phyloP scores from a whole-genome alignment of 2,329 filamentous ascomycete genomes.

The Calonectria pseudoturangicola region DNA sequence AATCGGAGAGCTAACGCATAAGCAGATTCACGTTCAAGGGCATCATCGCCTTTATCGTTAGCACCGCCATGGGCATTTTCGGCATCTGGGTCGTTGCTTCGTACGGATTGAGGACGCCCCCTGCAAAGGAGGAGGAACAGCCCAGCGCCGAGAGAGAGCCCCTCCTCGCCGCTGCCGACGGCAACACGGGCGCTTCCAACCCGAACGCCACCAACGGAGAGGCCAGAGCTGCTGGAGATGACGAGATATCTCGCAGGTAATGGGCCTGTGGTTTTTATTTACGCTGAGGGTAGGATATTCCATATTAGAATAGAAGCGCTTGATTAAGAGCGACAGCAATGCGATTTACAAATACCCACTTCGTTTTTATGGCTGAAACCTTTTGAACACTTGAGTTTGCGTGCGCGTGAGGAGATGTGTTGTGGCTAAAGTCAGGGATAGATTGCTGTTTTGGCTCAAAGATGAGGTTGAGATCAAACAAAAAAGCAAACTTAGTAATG shows the following conservation, averaged over 20 bases:
- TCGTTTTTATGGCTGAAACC: background rate
- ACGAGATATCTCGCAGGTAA: constrained; percentile 19
- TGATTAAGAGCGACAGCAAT: constrained; percentile 22
- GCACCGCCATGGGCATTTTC: constrained; percentile 79
- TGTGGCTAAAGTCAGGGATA: background rate
- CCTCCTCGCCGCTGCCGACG: constrained; percentile 43
- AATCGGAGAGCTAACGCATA: constrained; percentile 21
- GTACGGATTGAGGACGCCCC: constrained; percentile 69
- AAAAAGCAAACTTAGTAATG: too few species aligned
- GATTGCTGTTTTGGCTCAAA: background rate
- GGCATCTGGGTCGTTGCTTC: constrained; percentile 81
- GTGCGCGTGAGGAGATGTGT: background rate
- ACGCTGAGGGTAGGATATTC: background rate
- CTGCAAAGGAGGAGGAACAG: constrained; percentile 37
- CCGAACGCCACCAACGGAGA: constrained; percentile 1
- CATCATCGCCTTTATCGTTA: constrained; percentile 85
- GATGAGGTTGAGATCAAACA: background rate
- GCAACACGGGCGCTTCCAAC: constrained; percentile 6
- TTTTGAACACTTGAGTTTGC: background rate
- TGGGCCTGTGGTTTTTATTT: background rate
- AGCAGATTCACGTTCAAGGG: constrained; percentile 79
- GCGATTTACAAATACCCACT: constrained; percentile 17
- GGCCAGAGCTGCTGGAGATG: background rate
- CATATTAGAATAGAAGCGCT: constrained; percentile 26
- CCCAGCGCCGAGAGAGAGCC: constrained; percentile 50